Evolutionary conservation across 148 eudicot genomes (phyloP), one percentile per base, ranked within the genome.

Genomic region (Fagopyrum esculentum): DNA sequence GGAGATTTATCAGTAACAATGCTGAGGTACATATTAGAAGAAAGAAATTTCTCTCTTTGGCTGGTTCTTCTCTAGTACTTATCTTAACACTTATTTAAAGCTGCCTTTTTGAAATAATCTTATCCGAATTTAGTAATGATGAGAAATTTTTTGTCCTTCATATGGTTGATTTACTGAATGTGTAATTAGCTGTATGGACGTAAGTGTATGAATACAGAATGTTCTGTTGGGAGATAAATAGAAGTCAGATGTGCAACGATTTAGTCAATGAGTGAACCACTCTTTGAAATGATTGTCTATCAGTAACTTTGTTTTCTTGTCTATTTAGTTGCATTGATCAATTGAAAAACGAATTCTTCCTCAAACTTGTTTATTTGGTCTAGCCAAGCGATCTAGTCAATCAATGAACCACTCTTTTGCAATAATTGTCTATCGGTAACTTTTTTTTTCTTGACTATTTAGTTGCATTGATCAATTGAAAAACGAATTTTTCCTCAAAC

Each of bases 1-100:
- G 98, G 98, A 74, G 98, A 94, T 83, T 85, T 94, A 46, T 94
- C 98, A 12, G 97, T 90, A 72, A 91, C 91, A 77, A 94, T 94
- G 98, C 87, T 94, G n/a, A 87, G 95, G 98, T 93, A 77, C 52
- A 43, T 63, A 35, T 15, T 35, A 43, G 13, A 43, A 66, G 71
- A 40, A 40, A 5, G 5, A 11, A 13, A 35, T 66, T 12, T 15
- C 5, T 6, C 26, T 57, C 63, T 22, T 57, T 9, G 22, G 83
- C 40, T 68, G 71, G 71, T 68, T 68, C 45, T 35, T 57, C 4
- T 22, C 26, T 22, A 22, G 0, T 22, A 22, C 26, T 22, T 22
- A 22, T 22, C 26, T 22, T 22, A 22, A 0, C 26, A 22, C 26
- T 22, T 22, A 22, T 22, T 22, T 22, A 22, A 22, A 22, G 26